Base-by-base conservation (phyloP, 768 basidiomycete species). In the Pisolithus tinctorius region DNA sequence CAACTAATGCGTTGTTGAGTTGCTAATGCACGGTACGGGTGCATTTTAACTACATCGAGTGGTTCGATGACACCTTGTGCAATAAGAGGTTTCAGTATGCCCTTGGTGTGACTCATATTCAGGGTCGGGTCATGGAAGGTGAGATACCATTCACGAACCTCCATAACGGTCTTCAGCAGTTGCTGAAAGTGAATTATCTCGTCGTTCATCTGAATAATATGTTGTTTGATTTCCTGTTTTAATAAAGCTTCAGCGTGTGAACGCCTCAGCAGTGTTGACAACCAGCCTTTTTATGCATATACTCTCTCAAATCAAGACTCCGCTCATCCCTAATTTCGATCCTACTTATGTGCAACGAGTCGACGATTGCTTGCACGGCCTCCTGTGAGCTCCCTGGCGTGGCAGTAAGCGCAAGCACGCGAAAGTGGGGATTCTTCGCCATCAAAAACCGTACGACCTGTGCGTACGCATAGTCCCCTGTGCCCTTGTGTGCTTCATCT, bases 401-500 rank as follows among this genome's bases (percentile, higher is more conserved):
- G 2, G 96, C 96, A 5, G 93, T 98, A 20, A 99, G 76, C 2
- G 96, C 96, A 20, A 99, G 74, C 8, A 98, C 74, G 14, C 96
- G 84, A 63, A 95, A 94, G 67, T 93, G 80, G 0, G 93, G 93
- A 60, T 98, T 97, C 69, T 89, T 92, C 2, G 90, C 83, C 86
- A 93, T 96, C 59, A 99, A 76, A 59, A 77, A 91, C 7, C 93
- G 86, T 37, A 98, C 75, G 30, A 90, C 84, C 61, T 88, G 84
- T 41, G 88, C 87, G 62, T 98, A 98, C 4, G 94, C 86, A 59
- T 96, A 95, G 53, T 89, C 86, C 2, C 96, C 95, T 0, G 86
- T 91, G 10, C 90, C 95, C 58, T 86, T 84, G 69, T 99, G 96
- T 0, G 96, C 96, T 66, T 97, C 94, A 58, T 97, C 94, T 93